Evolutionary conservation across 495 filamentous ascomycete species (phyloP), one percentile per base, ranked within the genome.

Genomic region (Trichoderma reesei): DNA sequence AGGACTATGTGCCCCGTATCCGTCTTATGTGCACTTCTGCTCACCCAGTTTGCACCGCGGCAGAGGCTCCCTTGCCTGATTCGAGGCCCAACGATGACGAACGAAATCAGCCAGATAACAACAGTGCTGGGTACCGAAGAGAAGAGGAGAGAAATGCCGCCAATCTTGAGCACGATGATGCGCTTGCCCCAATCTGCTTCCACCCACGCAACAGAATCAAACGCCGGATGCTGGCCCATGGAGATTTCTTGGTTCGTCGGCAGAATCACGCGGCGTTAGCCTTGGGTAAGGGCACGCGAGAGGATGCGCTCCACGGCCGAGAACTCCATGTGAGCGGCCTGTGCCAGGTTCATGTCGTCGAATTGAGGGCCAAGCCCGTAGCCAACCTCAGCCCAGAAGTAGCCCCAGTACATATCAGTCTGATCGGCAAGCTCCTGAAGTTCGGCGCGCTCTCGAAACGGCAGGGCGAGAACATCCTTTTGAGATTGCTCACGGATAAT

Each of bases 401-500:
- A 81, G 34, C 80, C 76, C 65, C 78, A 79, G 67, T 77, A 74
- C 36, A 60, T 67, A 8, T 69, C 70, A 10, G 67, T 70, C 60
- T 66, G 26, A n/a, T 65, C 61, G 65, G 75, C 66, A 60, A 64
- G 64, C 16, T 72, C 66, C 33, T 76, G 70, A 3, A 83, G 74
- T 13, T 72, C 66, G 3, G 72, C 64, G 20, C 70, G 67, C 64
- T 72, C 67, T 62, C 41, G 37, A 16, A 74, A 41, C 33, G 67
- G 36, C 42, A 71, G 61, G 18, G 56, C 14, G 5, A 71, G 37
- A 7, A 73, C 61, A 16, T 60, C 44, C 3, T 71, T 66, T 1
- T 59, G 73, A 0, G 80, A 80, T 61, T 79, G 75, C 41, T 79
- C 75, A 39, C 78, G 79, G 54, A 86, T 77, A 33, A 84, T 61